phyloP scores from a whole-genome alignment of 139 green algal species.

The Chlamydomonas sphaeroides region DNA sequence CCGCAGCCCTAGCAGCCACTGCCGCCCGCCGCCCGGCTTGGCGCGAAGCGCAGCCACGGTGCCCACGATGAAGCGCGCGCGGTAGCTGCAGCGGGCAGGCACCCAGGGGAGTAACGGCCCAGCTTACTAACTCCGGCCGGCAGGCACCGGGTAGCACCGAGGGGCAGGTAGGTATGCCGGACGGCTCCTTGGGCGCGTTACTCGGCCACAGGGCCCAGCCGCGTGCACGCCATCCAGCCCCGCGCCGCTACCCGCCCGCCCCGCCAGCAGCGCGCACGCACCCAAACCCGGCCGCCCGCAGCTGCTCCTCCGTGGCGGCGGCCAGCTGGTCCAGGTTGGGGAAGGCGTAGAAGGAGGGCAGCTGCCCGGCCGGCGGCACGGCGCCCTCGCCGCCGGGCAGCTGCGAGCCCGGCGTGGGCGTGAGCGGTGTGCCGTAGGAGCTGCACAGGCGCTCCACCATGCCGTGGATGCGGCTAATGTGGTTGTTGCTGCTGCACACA shows the following conservation, averaged over 20 bases:
- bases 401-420: neutral
- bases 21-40: constrained; percentile 68
- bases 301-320: constrained; percentile 78
- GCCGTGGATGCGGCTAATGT: constrained; percentile 92
- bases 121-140: no score
- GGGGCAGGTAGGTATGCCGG: no score
- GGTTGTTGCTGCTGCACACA: constrained; percentile 96
- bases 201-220: no score
- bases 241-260: neutral
- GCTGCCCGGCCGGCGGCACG: neutral
- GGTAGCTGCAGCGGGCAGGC: constrained; percentile 55
- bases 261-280: constrained; percentile 28
- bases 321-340: constrained; percentile 88
- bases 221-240: no score
- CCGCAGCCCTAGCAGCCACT: constrained; percentile 84
- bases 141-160: no score
- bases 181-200: no score
- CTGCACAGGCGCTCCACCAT: constrained; percentile 92
- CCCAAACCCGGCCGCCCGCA: constrained; percentile 87
- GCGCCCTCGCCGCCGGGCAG: no score
- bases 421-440: constrained; percentile 78
- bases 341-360: constrained; percentile 72
- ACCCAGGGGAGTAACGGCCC: no score
- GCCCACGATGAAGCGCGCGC: constrained; percentile 88
- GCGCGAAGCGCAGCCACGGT: constrained; percentile 64